Conservation (phyloP, 2,329 filamentous ascomycete species). For the Alternaria incomplexa region DNA sequence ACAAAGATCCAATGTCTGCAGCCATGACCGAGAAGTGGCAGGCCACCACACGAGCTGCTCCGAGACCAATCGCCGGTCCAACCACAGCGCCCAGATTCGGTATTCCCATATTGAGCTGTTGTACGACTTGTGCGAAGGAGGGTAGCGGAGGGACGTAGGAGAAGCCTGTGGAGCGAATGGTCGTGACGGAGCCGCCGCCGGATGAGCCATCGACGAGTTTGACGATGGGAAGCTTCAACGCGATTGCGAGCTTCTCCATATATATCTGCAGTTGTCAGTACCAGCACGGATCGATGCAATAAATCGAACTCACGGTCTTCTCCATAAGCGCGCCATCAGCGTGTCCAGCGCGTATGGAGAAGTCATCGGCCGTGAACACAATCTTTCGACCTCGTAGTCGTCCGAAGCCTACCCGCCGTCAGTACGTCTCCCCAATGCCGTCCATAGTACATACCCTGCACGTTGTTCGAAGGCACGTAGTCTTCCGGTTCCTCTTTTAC, state of each 20-base stretch:
- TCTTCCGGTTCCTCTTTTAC: conserved; percentile 56
- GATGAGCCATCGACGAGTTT: conserved; percentile 70
- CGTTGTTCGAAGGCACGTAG: conserved; percentile 67
- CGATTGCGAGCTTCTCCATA: conserved; percentile 66
- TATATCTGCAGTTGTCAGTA: conserved; percentile 52
- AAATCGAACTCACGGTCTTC: conserved; percentile 55
- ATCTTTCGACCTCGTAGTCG: conserved; percentile 60
- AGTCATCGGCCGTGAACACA: conserved; percentile 69
- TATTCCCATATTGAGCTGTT: conserved; percentile 67
- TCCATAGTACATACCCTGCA: conserved; percentile 54
- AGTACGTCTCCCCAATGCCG: background rate
- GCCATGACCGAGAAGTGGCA: conserved; percentile 73
- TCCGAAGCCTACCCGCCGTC: conserved; percentile 51
- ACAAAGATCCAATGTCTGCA: conserved; percentile 65
- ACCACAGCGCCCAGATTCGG: conserved; percentile 69
- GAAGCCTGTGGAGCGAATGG: conserved; percentile 61
- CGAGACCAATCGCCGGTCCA: conserved; percentile 68
- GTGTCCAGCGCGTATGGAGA: conserved; percentile 67
- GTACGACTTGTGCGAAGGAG: conserved; percentile 59
- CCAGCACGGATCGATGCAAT: background rate
- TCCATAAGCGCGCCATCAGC: conserved; percentile 66
- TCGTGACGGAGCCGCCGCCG: conserved; percentile 67
- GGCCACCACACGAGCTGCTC: conserved; percentile 65
- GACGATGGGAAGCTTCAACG: conserved; percentile 64
- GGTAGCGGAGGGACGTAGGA: conserved; percentile 66